These are phyloP conservation scores for Pulveroboletus ravenelii DNA, from an alignment of 768 basidiomycete species.

Conservation along the genomic window DNA sequence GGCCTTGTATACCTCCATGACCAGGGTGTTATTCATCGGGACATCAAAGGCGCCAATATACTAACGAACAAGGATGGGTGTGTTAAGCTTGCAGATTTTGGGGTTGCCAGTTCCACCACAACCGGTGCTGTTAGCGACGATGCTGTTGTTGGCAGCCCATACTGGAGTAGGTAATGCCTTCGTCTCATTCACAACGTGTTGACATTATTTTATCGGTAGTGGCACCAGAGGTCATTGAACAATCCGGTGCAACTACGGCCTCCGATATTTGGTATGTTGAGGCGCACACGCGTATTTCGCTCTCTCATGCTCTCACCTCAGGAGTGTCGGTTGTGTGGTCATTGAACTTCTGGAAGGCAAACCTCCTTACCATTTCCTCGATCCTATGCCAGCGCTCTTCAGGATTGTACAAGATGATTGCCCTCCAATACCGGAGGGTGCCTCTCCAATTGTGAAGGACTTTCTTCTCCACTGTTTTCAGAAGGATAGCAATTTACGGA, in stretches of 20 bases:
- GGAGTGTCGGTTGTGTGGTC: conserved; percentile 94
- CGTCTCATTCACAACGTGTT: conserved; percentile 1
- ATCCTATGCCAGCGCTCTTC: conserved; percentile 98
- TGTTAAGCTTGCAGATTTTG: conserved; percentile 99
- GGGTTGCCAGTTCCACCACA: conserved; percentile 81
- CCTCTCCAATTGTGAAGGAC: conserved; percentile 92
- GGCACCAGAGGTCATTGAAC: conserved; percentile 99
- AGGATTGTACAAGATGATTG: conserved; percentile 98
- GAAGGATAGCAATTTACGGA: conserved; percentile 92
- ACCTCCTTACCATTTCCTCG: conserved; percentile 92
- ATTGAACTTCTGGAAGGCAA: conserved; percentile 88
- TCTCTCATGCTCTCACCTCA: conserved; percentile 17
- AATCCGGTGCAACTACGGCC: conserved; percentile 93
- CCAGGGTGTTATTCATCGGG: conserved; percentile 98
- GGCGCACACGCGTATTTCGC: background rate
- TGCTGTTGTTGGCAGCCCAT: conserved; percentile 95
- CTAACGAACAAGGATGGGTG: conserved; percentile 98
- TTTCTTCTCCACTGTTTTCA: conserved; percentile 98
- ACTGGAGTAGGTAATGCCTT: conserved; percentile 75
- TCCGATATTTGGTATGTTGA: conserved; percentile 87
- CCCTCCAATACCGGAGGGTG: conserved; percentile 94
- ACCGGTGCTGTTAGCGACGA: conserved; percentile 75
- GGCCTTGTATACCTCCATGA: conserved; percentile 97
- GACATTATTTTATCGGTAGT: conserved; percentile 41
- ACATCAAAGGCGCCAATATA: conserved; percentile 99